A percentile compares a stretch with the other conserved stretches of the same genome.
Evolutionary conservation across 225 moss, liverwort and hornwort species (phyloP).

Genomic region (Sphagnum tenellum): DNA sequence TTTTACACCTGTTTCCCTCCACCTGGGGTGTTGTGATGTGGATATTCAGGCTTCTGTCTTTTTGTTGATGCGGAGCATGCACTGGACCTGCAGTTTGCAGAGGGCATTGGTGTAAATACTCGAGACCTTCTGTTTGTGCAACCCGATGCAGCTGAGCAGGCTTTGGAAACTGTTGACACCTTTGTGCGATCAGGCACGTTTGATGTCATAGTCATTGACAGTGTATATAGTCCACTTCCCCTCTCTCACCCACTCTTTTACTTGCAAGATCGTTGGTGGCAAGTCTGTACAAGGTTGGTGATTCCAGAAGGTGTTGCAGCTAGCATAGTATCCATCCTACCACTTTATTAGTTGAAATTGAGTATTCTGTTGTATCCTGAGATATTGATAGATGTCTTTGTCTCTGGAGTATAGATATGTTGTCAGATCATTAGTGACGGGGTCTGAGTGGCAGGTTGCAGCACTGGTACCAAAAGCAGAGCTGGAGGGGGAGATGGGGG

Average conservation of each 20-base stretch:
- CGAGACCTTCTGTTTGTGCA: conserved; percentile 61
- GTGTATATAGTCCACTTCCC: conserved; percentile 36
- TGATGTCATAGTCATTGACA: conserved; percentile 80
- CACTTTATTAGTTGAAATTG: background rate
- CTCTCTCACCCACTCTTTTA: conserved; percentile 7
- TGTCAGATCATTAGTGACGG: background rate
- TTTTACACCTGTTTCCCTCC: too few relatives aligned
- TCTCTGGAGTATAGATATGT: background rate
- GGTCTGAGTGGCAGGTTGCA: conserved; percentile 45
- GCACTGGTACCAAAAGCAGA: conserved; percentile 85
- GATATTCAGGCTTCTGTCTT: conserved; percentile 45
- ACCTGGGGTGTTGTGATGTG: too few relatives aligned
- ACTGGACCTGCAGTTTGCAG: conserved; percentile 69
- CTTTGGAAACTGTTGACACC: conserved; percentile 71
- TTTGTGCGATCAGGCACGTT: conserved; percentile 55
- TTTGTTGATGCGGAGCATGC: conserved; percentile 87
- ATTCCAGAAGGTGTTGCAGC: background rate
- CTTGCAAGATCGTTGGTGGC: conserved; percentile 1
- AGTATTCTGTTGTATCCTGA: background rate
- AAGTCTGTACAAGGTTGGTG: background rate
- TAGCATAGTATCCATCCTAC: background rate
- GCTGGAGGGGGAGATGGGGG: conserved; percentile 79
- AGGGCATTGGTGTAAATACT: conserved; percentile 63
- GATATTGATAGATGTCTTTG: background rate
- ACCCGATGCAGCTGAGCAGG: conserved; percentile 75